Percentiles rank a stretch among this genome's conserved stretches.
phyloP scores from a whole-genome alignment of 768 basidiomycete genomes.

The Amanita rimosa region DNA sequence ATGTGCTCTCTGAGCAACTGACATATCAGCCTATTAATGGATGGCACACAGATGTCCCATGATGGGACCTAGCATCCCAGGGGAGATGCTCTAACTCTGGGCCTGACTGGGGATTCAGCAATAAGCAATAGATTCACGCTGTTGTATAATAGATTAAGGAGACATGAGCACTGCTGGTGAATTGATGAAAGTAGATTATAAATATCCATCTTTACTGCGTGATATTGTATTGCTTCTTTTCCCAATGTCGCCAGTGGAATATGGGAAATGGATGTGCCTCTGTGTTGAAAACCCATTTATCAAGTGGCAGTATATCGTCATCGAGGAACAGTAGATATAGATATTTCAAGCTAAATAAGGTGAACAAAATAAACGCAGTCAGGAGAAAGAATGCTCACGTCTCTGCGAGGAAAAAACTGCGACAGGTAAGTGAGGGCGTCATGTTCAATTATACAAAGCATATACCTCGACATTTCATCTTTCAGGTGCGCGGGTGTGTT shows the following conservation, averaged over 20 bases:
- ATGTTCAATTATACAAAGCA: conserved; percentile 8
- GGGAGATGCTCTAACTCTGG: too few species aligned
- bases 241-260: conserved; percentile 49
- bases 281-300: conserved; percentile 51
- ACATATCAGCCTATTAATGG: too few species aligned
- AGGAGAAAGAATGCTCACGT: conserved; percentile 18
- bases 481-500: conserved; percentile 14
- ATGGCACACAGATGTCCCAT: too few species aligned
- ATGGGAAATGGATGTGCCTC: conserved; percentile 76
- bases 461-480: conserved; percentile 47
- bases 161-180: too few species aligned
- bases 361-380: background rate
- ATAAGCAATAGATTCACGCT: too few species aligned
- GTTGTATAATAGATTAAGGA: too few species aligned
- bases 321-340: conserved; percentile 59
- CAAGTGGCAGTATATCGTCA: conserved; percentile 41
- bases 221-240: conserved; percentile 36
- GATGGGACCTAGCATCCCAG: too few species aligned
- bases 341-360: conserved; percentile 45
- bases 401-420: conserved; percentile 34
- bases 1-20: too few species aligned
- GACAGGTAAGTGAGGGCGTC: background rate
- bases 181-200: too few species aligned
- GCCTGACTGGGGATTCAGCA: too few species aligned
- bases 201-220: background rate